phyloP scores from a whole-genome alignment of 2,329 filamentous ascomycete genomes.

The Septoria linicola region DNA sequence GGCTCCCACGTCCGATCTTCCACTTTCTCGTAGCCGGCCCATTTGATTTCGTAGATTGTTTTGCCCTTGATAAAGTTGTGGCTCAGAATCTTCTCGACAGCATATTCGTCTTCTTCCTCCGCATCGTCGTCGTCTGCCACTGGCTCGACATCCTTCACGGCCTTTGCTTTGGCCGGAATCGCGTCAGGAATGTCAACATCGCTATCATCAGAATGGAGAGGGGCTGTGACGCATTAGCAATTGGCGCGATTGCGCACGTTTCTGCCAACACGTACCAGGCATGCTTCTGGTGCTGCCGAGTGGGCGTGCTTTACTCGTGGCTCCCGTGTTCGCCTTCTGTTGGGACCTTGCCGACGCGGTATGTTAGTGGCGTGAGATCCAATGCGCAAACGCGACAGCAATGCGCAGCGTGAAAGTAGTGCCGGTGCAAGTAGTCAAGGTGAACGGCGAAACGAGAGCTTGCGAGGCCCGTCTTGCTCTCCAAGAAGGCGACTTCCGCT shows the following conservation, averaged over 20 bases:
- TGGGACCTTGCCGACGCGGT: background rate
- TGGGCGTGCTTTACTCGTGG: background rate
- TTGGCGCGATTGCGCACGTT: background rate
- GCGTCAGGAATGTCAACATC: constrained; percentile 34
- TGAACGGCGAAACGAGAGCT: background rate
- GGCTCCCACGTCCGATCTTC: constrained; percentile 76
- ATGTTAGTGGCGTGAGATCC: background rate
- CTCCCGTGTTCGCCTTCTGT: background rate
- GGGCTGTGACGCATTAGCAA: constrained; percentile 32
- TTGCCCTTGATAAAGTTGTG: constrained; percentile 61
- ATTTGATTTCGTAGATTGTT: constrained; percentile 70
- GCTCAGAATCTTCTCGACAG: constrained; percentile 70
- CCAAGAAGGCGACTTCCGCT: constrained; percentile 2
- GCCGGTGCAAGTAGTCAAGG: background rate
- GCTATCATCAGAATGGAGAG: constrained; percentile 40
- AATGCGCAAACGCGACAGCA: background rate
- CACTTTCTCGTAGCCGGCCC: constrained; percentile 73
- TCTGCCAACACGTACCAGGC: background rate
- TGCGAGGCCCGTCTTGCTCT: background rate
- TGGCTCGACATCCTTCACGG: constrained; percentile 25
- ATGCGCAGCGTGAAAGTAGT: background rate
- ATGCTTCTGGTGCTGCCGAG: background rate
- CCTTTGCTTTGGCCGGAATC: constrained; percentile 31
- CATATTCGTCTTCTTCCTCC: constrained; percentile 59
- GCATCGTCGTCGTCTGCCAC: constrained; percentile 44